Conservation (phyloP, 768 basidiomycete species). For the Kwoniella botswanensis region DNA sequence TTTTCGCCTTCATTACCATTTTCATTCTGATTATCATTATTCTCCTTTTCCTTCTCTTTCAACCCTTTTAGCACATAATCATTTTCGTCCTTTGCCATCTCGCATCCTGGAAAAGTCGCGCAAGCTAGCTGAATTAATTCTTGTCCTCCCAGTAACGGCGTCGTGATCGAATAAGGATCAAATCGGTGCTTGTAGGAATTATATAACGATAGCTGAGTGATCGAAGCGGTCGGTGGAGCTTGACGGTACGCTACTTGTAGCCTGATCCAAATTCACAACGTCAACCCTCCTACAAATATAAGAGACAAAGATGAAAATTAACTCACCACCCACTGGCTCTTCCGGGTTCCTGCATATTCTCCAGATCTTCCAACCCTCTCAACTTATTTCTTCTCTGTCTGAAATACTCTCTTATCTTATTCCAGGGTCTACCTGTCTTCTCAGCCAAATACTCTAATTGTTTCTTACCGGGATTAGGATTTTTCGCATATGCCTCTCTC, state of each 20-base stretch:
- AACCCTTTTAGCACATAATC: conserved; percentile 50
- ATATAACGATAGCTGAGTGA: conserved; percentile 46
- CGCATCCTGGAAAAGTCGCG: conserved; percentile 49
- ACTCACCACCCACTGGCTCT: conserved; percentile 50
- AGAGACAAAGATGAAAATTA: neutral
- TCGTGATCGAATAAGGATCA: conserved; percentile 38
- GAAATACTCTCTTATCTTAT: conserved; percentile 52
- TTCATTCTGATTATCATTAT: conserved; percentile 6
- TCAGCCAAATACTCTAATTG: conserved; percentile 41
- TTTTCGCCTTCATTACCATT: conserved; percentile 12
- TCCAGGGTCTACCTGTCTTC: conserved; percentile 47
- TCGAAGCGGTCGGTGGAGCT: conserved; percentile 17
- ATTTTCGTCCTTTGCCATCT: conserved; percentile 45
- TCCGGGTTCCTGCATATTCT: conserved; percentile 47
- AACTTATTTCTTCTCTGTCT: conserved; percentile 52
- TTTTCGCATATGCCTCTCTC: conserved; percentile 41
- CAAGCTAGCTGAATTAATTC: conserved; percentile 51
- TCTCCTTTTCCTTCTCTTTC: conserved; percentile 33
- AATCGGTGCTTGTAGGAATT: conserved; percentile 47
- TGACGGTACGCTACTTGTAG: conserved; percentile 50
- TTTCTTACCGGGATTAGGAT: conserved; percentile 45
- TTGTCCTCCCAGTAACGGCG: conserved; percentile 45
- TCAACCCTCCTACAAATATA: neutral
- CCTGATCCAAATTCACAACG: conserved; percentile 20
- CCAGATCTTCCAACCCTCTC: conserved; percentile 46